These are phyloP conservation scores for Geotrichum phurueaensis DNA, from an alignment of 1,139 yeast species.

Conservation along the genomic window DNA sequence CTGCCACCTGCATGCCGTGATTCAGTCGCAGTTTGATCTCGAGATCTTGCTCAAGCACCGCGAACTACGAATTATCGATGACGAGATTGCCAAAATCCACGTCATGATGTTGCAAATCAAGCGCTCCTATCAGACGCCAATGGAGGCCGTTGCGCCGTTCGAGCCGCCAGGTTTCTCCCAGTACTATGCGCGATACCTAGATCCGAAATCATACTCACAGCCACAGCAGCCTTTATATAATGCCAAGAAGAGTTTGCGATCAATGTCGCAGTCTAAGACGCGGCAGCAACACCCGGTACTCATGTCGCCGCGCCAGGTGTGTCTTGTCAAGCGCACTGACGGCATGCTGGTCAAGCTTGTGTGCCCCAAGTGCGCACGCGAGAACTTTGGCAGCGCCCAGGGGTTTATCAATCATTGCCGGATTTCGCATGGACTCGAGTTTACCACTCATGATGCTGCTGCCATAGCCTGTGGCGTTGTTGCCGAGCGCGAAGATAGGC, in stretches of 20 bases:
- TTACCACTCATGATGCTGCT: conserved; percentile 68
- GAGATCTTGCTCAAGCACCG: conserved; percentile 68
- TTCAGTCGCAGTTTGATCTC: conserved; percentile 50
- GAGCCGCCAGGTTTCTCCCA: conserved; percentile 50
- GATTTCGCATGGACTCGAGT: conserved; percentile 67
- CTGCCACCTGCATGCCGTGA: conserved; percentile 17
- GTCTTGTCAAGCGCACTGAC: conserved; percentile 66
- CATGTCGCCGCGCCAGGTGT: conserved; percentile 32
- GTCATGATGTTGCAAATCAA: conserved; percentile 44
- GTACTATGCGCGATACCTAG: conserved; percentile 38
- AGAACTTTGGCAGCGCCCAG: conserved; percentile 71
- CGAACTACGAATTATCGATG: conserved; percentile 53
- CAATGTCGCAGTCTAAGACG: neutral
- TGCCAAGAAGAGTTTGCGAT: neutral
- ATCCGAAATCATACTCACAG: conserved; percentile 5
- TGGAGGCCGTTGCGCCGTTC: conserved; percentile 24
- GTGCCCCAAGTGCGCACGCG: conserved; percentile 62
- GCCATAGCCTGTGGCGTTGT: conserved; percentile 64
- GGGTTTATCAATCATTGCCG: conserved; percentile 75
- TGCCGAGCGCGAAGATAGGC: conserved; percentile 54
- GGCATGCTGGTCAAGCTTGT: conserved; percentile 62
- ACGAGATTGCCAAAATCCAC: conserved; percentile 60
- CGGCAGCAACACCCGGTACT: neutral
- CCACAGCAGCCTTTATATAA: neutral
- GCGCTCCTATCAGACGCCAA: conserved; percentile 23